Evolutionary conservation across 164 flowering plant species (phyloP), one percentile per base, ranked within the genome.

Genomic region (Vitis cinerea): DNA sequence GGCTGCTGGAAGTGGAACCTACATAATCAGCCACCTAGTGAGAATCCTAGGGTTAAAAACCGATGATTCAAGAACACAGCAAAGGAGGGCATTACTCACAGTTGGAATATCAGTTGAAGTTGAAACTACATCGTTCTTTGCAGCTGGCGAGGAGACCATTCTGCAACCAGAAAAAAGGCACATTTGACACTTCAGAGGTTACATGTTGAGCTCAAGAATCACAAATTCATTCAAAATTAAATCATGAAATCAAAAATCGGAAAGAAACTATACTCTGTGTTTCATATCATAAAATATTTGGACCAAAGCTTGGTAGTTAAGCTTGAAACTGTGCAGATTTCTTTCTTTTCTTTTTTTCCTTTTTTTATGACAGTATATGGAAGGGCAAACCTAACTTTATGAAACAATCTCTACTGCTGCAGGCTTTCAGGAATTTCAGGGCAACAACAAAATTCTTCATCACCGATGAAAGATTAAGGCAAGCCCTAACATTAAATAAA

Each of bases 1-100:
- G 55, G 53, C 62, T 16, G 9, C 60, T 2, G 68, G 65, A 55
- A 64, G 68, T 2, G 68, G 65, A 55, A 64, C 70, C 83, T 83
- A 54, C 69, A 79, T 9, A 37, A 10, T 6, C 50, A 56, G 62
- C 44, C 51, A 50, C 49, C 19, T 54, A 55, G 47, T 53, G 53
- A 52, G 58, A 53, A 37, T n/a, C 15, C 31, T 4, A 2, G 27
- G 23, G 37, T 60, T 9, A 37, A 61, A 61, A 14, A 61, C 27
- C 2, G 30, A 29, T 9, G 37, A 61, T 15, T n/a, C n/a, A n/a
- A 13, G 56, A 14, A 53, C 14, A n/a, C 10, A 62, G 8, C 52
- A 19, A n/a, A 66, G 23, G 49, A 54, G 50, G 37, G 37, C 1
- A 54, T 31, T 6, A 12, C 60, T 29, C 55, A 66, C 69, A n/a